Conservation (phyloP, 2,329 filamentous ascomycete genomes). For the Botrytis pseudocinerea region DNA sequence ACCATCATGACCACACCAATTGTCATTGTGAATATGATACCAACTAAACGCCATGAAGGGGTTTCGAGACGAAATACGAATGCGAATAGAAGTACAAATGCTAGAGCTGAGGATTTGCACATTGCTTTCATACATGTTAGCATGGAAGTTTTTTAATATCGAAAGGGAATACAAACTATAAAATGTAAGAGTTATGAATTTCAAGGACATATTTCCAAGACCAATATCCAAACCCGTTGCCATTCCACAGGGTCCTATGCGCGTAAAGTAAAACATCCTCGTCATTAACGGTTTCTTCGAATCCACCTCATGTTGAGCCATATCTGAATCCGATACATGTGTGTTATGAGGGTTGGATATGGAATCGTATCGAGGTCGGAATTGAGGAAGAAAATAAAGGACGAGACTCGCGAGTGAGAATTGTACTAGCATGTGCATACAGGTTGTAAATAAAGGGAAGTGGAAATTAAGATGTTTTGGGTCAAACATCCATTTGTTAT, state of each 20-base stretch:
- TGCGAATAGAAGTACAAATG: constrained; percentile 92
- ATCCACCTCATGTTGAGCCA: constrained; percentile 37
- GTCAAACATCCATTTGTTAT: constrained; percentile 99
- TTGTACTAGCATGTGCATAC: constrained; percentile 93
- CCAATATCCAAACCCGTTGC: constrained; percentile 96
- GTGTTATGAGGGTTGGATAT: constrained; percentile 40
- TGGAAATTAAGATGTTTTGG: constrained; percentile 82
- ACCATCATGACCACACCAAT: constrained; percentile 97
- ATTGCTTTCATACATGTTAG: constrained; percentile 59
- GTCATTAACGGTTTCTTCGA: constrained; percentile 66
- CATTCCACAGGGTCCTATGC: constrained; percentile 86
- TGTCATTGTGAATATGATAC: constrained; percentile 91
- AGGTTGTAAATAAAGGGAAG: constrained; percentile 89
- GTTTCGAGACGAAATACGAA: constrained; percentile 90
- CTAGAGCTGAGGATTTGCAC: constrained; percentile 97
- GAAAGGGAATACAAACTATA: constrained; percentile 64
- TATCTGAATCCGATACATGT: constrained; percentile 36
- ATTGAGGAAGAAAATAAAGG: constrained; percentile 76
- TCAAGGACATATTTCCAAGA: constrained; percentile 90
- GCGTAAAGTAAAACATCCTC: constrained; percentile 85
- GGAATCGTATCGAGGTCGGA: constrained; percentile 64
- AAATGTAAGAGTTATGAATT: constrained; percentile 95
- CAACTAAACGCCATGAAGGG: constrained; percentile 80
- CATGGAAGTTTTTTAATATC: neutral
- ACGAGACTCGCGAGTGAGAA: constrained; percentile 77